Conservation (phyloP, 2,329 filamentous ascomycete genomes). For the Aspergillus cejpii region DNA sequence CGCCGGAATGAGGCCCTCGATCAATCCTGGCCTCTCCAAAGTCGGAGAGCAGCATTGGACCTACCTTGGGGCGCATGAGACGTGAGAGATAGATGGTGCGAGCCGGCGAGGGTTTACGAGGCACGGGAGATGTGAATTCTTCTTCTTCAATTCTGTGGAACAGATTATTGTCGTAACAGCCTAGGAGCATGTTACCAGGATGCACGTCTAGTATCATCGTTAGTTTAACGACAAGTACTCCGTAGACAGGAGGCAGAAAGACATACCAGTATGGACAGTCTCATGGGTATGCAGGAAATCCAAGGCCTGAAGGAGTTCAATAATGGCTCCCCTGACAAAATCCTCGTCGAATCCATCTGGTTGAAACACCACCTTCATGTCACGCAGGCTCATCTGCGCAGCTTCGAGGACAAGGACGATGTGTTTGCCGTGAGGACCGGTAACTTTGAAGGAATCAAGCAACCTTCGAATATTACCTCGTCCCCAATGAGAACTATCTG, state of each 20-base stretch:
- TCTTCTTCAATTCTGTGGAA: constrained; percentile 24
- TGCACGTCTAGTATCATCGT: constrained; percentile 30
- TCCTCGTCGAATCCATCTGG: constrained; percentile 17
- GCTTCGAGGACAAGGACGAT: constrained; percentile 26
- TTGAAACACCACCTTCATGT: constrained; percentile 17
- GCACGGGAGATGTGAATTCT: constrained; percentile 23
- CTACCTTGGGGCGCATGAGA: constrained; percentile 22
- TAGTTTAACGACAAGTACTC: no score
- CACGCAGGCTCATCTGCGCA: constrained; percentile 23
- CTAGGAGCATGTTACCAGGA: constrained; percentile 30
- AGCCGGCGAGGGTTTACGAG: constrained; percentile 36
- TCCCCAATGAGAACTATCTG: constrained; percentile 20
- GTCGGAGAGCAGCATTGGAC: constrained; percentile 27
- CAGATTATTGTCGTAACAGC: constrained; percentile 22
- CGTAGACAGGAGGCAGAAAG: no score
- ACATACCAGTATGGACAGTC: constrained; percentile 26
- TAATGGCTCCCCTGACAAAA: constrained; percentile 19
- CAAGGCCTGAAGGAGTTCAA: constrained; percentile 23
- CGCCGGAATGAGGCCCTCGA: constrained; percentile 17
- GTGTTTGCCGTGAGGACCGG: constrained; percentile 23
- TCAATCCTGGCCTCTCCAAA: constrained; percentile 30
- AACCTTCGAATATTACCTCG: constrained; percentile 23
- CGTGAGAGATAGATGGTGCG: constrained; percentile 29
- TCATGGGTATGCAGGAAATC: constrained; percentile 29
- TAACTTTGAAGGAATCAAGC: constrained; percentile 30